Conservation (phyloP, 1,284 basidiomycete species). For the Trichosporon ovoides region DNA sequence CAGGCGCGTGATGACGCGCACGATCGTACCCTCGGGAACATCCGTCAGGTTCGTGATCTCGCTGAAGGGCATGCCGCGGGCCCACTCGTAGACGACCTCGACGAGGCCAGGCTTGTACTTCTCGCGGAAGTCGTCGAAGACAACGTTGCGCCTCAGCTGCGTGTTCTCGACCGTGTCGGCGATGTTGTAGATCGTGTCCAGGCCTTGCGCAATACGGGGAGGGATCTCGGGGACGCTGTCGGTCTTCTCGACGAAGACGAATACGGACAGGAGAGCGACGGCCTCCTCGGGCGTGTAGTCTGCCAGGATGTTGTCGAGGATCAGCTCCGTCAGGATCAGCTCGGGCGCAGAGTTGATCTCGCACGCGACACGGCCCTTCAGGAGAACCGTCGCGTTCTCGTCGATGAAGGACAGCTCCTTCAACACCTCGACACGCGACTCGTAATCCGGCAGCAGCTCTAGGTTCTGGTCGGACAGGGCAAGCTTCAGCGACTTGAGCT, state of each 20-base stretch:
- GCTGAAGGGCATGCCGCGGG: conserved; percentile 94
- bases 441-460: conserved; percentile 94
- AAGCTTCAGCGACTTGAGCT: conserved; percentile 68
- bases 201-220: conserved; percentile 63
- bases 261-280: conserved; percentile 92
- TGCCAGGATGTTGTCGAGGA: conserved; percentile 89
- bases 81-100: conserved; percentile 98
- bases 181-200: conserved; percentile 70
- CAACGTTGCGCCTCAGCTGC: conserved; percentile 73
- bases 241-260: conserved; percentile 97
- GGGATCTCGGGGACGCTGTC: conserved; percentile 76
- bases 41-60: conserved; percentile 91
- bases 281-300: conserved; percentile 90
- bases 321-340: conserved; percentile 91
- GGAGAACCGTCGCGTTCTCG: conserved; percentile 84
- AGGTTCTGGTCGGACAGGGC: conserved; percentile 93
- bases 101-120: conserved; percentile 81
- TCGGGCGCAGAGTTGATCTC: conserved; percentile 99
- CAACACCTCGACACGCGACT: conserved; percentile 85
- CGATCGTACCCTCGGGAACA: conserved; percentile 93
- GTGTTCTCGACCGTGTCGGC: conserved; percentile 73
- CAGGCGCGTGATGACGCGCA: conserved; percentile 88
- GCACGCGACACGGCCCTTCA: conserved; percentile 97
- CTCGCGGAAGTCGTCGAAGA: conserved; percentile 67
- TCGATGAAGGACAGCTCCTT: conserved; percentile 89